Evolutionary conservation across 1,284 basidiomycete genomes (phyloP), one percentile per base, ranked within the genome.

Genomic region (Malassezia vespertilionis): DNA sequence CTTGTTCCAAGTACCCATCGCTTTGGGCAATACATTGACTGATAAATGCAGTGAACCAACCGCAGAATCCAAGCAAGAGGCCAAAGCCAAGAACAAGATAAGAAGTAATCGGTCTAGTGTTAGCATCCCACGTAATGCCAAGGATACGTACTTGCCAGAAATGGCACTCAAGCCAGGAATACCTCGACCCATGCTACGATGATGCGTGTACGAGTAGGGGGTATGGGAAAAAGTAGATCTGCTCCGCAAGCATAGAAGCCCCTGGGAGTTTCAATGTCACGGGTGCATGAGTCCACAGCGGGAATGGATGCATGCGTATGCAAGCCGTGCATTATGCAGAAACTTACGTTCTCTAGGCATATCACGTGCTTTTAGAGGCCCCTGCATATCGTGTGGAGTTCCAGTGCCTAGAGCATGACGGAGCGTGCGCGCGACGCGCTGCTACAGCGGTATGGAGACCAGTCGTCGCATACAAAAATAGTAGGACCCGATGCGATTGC

Each of bases 31-130:
- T 58, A 44, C 51, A 55, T 58, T 65, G 86, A 12, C 80, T 79
- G 63, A 93, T 82, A 75, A 95, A 93, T 1, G 90, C 87, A 37
- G 86, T 80, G 65, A 91, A 80, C 89, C 90, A 96, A 52, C 82
- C 86, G 52, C 88, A 82, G 52, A 84, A 72, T 33, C 84, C 77
- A 39, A 95, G 77, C 49, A 87, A 32, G 12, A 33, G 43, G 24
- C 39, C 44, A 15, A 40, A 15, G 39, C 37, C 33, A 20, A 46
- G 20, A 18, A 41, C 20, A 11, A 24, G 14, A 5, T 8, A 15
- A 28, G 33, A 34, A 12, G 34, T 27, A 15, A 18, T 21, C 3
- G 45, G 30, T 12, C 40, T 50, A 21, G 14, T 28, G 32, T 41
- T 3, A 40, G 39, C 7, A n/a, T 9, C 8, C 20, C 24, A n/a